Base-by-base conservation (phyloP, 2,329 filamentous ascomycete species). In the Fusarium nematophilum region DNA sequence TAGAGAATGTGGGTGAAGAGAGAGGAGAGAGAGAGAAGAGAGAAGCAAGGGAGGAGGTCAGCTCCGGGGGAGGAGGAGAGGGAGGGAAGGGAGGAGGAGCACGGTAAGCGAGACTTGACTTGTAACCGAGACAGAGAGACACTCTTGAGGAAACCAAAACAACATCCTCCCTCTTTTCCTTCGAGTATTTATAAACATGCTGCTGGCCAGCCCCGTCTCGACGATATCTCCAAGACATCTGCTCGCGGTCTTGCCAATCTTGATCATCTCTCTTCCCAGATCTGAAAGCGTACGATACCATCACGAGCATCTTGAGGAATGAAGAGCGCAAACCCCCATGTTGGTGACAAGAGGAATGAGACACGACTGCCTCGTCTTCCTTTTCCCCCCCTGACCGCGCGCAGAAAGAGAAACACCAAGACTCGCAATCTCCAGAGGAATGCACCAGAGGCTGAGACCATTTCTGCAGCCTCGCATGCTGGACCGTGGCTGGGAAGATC, bases 391-490 rank as follows among this genome's bases (percentile, higher is more conserved):
- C 26, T 17, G 36, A 33, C 26, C 33, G 39, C 36, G 25, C 45
- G 36, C 40, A 46, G 33, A 47, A 29, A 18, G 25, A 21, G 21
- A 21, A 4, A 18, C 33, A 14, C 9, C 9, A 30, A 49, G 44
- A 40, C 46, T 25, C 17, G 31, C 17, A 64, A 53, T 63, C 43
- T 64, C 56, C 38, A 25, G 15, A 57, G 60, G 60, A 61, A 64
- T 63, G 56, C 30, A 21, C 21, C 21, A 37, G 9, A 25, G 31
- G 26, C 42, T 61, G 31, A 63, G 51, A 64, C 60, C 39, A 48
- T 5, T 21, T 21, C 21, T 21, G 21, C 21, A 6, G 21, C 21
- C 21, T 21, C 13, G n/a, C 33, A 38, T 29, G 27, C 17, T 14
- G 34, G 38, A 11, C 34, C 30, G 9, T n/a, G 33, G 33, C 23